phyloP scores from a whole-genome alignment of 2,329 filamentous ascomycete species.

The Fusarium fujikuroi region DNA sequence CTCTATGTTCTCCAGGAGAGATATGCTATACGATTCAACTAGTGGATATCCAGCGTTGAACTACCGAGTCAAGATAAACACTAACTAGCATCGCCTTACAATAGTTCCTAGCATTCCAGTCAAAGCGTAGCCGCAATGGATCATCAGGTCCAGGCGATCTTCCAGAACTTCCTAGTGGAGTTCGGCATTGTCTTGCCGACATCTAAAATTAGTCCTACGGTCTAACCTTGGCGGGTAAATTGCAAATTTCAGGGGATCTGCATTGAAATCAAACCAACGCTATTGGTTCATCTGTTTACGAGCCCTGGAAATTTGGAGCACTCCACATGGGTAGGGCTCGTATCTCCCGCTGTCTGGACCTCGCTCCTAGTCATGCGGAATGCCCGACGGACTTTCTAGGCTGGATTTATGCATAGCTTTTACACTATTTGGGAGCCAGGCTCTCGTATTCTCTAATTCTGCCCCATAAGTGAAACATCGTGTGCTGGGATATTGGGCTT shows the following conservation, averaged over 20 bases:
- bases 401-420: background rate
- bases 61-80: background rate
- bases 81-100: background rate
- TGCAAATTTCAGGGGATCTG: background rate
- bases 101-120: background rate
- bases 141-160: background rate
- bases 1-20: background rate
- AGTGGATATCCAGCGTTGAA: too few relatives aligned
- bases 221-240: background rate
- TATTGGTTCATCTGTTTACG: background rate
- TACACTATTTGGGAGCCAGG: background rate
- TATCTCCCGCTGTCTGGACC: background rate
- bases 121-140: background rate
- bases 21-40: background rate
- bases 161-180: background rate
- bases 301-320: background rate
- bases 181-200: constrained; percentile 1
- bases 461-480: constrained; percentile 10
- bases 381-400: background rate
- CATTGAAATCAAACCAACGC: background rate
- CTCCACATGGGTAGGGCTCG: background rate
- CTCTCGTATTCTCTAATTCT: constrained; percentile 9
- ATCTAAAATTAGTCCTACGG: constrained; percentile 12
- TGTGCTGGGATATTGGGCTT: background rate
- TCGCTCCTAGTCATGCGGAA: background rate